A percentile compares a stretch with the other conserved stretches of the same genome.
phyloP scores from a whole-genome alignment of 2,329 filamentous ascomycete genomes.

The Pyrenophora tritici-repentis region DNA sequence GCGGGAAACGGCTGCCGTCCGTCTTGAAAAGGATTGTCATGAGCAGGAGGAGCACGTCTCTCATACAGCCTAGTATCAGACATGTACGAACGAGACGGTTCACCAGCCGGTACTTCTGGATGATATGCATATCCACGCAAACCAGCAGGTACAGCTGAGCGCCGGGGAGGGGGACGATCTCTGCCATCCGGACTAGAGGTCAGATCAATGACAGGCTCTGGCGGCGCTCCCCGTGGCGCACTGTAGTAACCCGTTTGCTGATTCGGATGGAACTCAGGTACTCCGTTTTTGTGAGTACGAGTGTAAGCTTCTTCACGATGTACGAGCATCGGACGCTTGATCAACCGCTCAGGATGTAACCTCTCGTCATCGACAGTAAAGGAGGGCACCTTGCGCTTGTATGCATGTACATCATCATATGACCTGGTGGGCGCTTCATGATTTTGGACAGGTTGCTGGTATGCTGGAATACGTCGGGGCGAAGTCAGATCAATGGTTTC shows the following conservation, averaged over 20 bases:
- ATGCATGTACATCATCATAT: constrained; percentile 15
- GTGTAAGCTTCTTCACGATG: constrained; percentile 15
- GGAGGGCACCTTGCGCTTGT: constrained; percentile 27
- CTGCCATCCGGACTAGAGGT: constrained; percentile 29
- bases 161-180: constrained; percentile 10
- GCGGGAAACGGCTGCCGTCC: constrained; percentile 11
- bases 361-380: constrained; percentile 12
- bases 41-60: constrained; percentile 15
- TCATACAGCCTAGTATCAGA: constrained; percentile 19
- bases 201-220: constrained; percentile 30
- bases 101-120: constrained; percentile 18
- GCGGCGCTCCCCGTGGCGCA: constrained; percentile 15
- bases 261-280: constrained; percentile 4
- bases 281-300: constrained; percentile 1
- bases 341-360: constrained; percentile 6
- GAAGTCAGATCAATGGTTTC: constrained; percentile 29
- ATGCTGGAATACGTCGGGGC: constrained; percentile 14
- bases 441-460: constrained; percentile 12
- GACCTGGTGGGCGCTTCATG: constrained; percentile 8
- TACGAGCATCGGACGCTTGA: constrained; percentile 22
- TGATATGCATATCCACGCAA: constrained; percentile 21
- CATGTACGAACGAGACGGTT: constrained; percentile 18
- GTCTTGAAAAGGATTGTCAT: constrained; percentile 18
- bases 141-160: constrained; percentile 9
- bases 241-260: constrained; percentile 17